Base-by-base conservation (phyloP, 768 basidiomycete species). In the Inosperma sp. region DNA sequence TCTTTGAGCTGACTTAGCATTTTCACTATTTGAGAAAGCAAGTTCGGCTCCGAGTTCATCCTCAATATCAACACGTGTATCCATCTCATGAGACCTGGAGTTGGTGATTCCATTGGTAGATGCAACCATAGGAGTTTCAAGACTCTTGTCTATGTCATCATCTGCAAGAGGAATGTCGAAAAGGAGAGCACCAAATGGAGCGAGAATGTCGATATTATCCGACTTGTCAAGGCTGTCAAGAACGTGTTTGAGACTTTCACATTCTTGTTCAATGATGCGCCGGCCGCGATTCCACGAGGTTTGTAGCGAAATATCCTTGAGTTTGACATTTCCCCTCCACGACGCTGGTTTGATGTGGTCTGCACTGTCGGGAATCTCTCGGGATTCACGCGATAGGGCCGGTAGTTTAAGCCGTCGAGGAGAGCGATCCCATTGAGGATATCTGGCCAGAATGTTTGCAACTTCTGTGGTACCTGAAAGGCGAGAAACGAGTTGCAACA, bases 341-440 rank as follows among this genome's bases (percentile, higher is more conserved):
- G 59, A 62, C 10, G 55, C 46, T 3, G 70, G 70, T 13, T 59
- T 62, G 17, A 71, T 54, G 42, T 72, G 70, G 55, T 71, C 70
- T 2, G 58, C 54, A 0, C 52, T 52, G 4, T 44, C 33, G 2
- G 54, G 52, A n/a, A 68, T 49, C 22, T 58, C 51, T 6, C 53
- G 30, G 2, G 49, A 56, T n/a, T 61, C 56, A 14, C 52, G 56
- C 7, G 59, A 46, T 1, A 68, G 47, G 2, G 56, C 43, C 1
- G 62, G 65, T 1, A 70, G 49, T 23, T 57, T 56, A 2, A 73
- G 59, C 1, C 62, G 62, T 2, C 61, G 63, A 14, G 68, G 66
- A 2, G 53, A 44, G 3, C 60, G 56, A 40, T 71, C 71, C 69
- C 71, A 73, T 3, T 71, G 52, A 2, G 69, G 70, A 44, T 64